These are phyloP conservation scores for Strobilomyces dryophilus DNA, from an alignment of 768 basidiomycete species.

Conservation along the genomic window DNA sequence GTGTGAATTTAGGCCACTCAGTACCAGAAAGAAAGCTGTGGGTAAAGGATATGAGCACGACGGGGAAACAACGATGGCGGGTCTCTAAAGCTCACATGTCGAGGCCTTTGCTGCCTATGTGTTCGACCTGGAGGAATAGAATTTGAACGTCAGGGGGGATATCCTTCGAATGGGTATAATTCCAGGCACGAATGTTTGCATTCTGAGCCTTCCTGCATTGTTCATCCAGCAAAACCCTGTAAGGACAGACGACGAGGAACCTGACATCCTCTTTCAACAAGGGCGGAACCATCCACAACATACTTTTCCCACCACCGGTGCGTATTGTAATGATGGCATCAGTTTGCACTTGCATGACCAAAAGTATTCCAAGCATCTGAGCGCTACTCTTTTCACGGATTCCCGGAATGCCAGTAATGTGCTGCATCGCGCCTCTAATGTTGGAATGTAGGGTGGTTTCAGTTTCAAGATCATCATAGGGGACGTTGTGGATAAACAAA, in stretches of 20 bases:
- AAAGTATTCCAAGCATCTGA: neutral
- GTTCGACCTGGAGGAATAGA: neutral
- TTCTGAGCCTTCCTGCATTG: neutral
- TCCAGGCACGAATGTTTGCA: neutral
- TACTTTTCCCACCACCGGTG: neutral
- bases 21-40: too few relatives aligned
- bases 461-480: too few relatives aligned
- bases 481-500: too few relatives aligned
- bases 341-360: neutral
- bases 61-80: neutral
- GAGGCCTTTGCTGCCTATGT: neutral
- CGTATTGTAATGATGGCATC: neutral
- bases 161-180: neutral
- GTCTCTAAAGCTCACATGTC: neutral
- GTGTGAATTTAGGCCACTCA: neutral
- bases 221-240: neutral
- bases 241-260: neutral
- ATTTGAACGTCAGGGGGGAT: neutral
- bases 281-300: neutral
- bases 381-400: neutral
- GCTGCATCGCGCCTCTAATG: too few relatives aligned
- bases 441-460: too few relatives aligned
- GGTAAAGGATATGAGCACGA: neutral
- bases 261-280: neutral
- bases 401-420: too few relatives aligned